Percentiles rank a stretch among this genome's conserved stretches.
These are phyloP conservation scores for Elaeis oleifera DNA, from an alignment of 202 grass and related monocot genomes.

Conservation along the genomic window DNA sequence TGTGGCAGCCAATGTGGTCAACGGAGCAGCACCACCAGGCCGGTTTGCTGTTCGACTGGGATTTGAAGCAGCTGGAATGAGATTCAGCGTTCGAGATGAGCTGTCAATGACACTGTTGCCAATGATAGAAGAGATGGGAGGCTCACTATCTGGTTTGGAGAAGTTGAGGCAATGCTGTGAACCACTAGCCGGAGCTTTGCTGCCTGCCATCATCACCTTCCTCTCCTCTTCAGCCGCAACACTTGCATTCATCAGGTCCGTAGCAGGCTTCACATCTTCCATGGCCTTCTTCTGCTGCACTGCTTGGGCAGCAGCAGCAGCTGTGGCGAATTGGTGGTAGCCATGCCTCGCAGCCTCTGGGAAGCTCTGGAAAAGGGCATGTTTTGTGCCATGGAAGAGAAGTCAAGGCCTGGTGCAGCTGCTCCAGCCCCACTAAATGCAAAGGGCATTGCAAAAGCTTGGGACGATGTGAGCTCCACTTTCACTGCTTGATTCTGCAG, in stretches of 20 bases:
- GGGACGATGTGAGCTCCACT: constrained; percentile 69
- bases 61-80: constrained; percentile 37
- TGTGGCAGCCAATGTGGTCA: constrained; percentile 25
- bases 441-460: constrained; percentile 84
- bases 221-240: constrained; percentile 41
- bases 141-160: constrained; percentile 54
- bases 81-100: constrained; percentile 63
- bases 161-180: constrained; percentile 79
- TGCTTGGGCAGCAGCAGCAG: constrained; percentile 37
- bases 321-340: constrained; percentile 55
- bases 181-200: constrained; percentile 35
- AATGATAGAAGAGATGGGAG: constrained; percentile 36
- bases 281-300: constrained; percentile 45
- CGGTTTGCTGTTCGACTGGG: constrained; percentile 23
- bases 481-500: constrained; percentile 40
- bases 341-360: constrained; percentile 64
- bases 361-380: constrained; percentile 69
- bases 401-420: constrained; percentile 60
- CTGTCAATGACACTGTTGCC: constrained; percentile 36
- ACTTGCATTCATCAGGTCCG: constrained; percentile 43
- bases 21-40: constrained; percentile 16
- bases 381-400: constrained; percentile 68
- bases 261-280: constrained; percentile 59
- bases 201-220: constrained; percentile 43
- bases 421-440: constrained; percentile 44